These are phyloP conservation scores for Daldinia loculata DNA, from an alignment of 495 filamentous ascomycete genomes.

Conservation along the genomic window DNA sequence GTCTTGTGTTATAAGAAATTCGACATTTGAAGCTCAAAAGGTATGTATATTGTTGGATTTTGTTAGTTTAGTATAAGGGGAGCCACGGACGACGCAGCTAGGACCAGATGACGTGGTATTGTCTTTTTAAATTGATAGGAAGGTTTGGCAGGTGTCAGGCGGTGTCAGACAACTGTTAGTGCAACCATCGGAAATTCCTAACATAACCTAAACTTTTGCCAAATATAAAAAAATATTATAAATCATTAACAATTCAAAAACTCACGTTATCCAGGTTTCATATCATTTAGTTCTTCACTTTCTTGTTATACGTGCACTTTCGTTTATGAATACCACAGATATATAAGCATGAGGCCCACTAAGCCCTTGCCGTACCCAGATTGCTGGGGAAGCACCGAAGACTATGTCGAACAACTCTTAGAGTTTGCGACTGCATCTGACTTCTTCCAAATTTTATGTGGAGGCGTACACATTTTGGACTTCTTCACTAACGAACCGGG, in stretches of 20 bases:
- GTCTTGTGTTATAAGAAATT: neutral
- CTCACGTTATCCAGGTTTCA: neutral
- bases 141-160: constrained; percentile 5
- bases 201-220: constrained; percentile 6
- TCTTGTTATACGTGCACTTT: constrained; percentile 1
- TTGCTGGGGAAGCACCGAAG: constrained; percentile 61
- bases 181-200: neutral
- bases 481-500: constrained; percentile 87
- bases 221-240: neutral
- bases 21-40: neutral
- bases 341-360: constrained; percentile 48
- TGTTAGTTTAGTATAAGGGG: constrained; percentile 15
- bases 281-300: neutral
- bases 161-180: constrained; percentile 10
- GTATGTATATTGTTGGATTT: neutral
- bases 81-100: constrained; percentile 11
- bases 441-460: constrained; percentile 87
- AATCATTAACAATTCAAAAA: no score
- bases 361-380: constrained; percentile 56
- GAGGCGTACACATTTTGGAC: constrained; percentile 93
- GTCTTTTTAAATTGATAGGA: constrained; percentile 12
- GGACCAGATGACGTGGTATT: constrained; percentile 35
- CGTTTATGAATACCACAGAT: constrained; percentile 4
- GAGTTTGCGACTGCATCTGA: constrained; percentile 75
- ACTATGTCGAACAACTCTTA: constrained; percentile 81